Conservation (phyloP, 2,329 filamentous ascomycete genomes). For the Ophioceras dolichostomum region DNA sequence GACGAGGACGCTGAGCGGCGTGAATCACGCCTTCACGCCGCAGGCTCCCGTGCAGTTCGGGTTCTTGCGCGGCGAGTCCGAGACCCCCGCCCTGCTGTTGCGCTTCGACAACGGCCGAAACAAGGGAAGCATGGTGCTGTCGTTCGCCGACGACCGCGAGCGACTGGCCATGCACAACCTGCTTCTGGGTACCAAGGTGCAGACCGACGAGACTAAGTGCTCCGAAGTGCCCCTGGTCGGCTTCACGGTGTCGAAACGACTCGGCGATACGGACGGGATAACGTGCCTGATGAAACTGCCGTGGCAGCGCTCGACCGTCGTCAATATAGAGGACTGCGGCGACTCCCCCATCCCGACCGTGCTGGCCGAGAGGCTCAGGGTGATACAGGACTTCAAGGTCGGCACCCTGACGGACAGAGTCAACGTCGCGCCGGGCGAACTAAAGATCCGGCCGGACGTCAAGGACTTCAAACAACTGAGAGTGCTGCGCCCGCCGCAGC, state of each 20-base stretch:
- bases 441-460: conserved; percentile 54
- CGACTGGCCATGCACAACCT: conserved; percentile 60
- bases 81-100: conserved; percentile 56
- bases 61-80: conserved; percentile 60
- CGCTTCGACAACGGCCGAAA: conserved; percentile 54
- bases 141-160: conserved; percentile 63
- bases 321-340: conserved; percentile 57
- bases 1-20: conserved; percentile 64
- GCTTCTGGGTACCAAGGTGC: conserved; percentile 59
- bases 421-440: conserved; percentile 66
- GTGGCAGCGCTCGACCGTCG: conserved; percentile 58
- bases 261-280: conserved; percentile 36
- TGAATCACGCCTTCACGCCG: conserved; percentile 57
- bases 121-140: conserved; percentile 62
- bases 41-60: conserved; percentile 64
- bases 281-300: conserved; percentile 35
- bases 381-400: conserved; percentile 63
- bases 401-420: conserved; percentile 74
- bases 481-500: conserved; percentile 59
- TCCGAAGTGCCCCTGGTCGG: conserved; percentile 55
- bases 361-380: conserved; percentile 61
- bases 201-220: conserved; percentile 56
- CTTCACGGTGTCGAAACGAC: conserved; percentile 47
- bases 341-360: conserved; percentile 49
- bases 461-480: conserved; percentile 49